Evolutionary conservation across 352 stramenopile genomes (phyloP), one percentile per base, ranked within the genome.

Genomic region (Globisporangium orthogonon): DNA sequence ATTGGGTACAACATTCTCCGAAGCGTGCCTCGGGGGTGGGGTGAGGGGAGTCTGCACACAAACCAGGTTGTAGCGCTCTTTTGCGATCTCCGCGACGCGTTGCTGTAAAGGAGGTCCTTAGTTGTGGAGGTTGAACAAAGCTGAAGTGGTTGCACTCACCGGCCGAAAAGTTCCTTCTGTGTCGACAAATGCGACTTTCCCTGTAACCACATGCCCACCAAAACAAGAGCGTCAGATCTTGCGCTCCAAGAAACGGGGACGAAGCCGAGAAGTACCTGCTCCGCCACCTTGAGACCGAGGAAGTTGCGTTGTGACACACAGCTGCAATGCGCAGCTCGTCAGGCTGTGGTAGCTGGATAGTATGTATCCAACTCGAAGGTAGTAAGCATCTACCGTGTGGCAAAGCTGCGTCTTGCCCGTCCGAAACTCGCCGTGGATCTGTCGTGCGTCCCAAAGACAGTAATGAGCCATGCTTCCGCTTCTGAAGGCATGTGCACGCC

Each of bases 391-490:
- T 78, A 89, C 82, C 41, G 94, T 98, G 66, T 97, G 93, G 43
- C 86, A 94, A 17, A 98, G 71, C 61, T 98, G 94, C 1, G 94
- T 98, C 66, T 98, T 98, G 23, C 94, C 94, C 17, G 94, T 98
- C 17, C 94, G 75, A 62, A 97, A 98, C 61, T 98, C 93, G 17
- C 93, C 89, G 53, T 94, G 91, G 55, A 96, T 74, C 86, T 97
- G 13, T 33, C 33, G 33, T 11, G 33, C 6, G 33, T 37, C 6
- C 10, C 33, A 37, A 37, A 37, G 6, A 9, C 5, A 43, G 39
- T 5, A 43, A 9, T 43, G 39, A 17, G 23, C 23, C 23, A 23
- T 23, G 0, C 23, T 23, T 23, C 23, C 23, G 23, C 23, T 23
- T 23, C 23, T 23, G 23, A 23, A 23, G 23, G 23, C 23, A 23